phyloP scores from a whole-genome alignment of 129 eudicot genomes.

The Centrapalus pauciflorus region DNA sequence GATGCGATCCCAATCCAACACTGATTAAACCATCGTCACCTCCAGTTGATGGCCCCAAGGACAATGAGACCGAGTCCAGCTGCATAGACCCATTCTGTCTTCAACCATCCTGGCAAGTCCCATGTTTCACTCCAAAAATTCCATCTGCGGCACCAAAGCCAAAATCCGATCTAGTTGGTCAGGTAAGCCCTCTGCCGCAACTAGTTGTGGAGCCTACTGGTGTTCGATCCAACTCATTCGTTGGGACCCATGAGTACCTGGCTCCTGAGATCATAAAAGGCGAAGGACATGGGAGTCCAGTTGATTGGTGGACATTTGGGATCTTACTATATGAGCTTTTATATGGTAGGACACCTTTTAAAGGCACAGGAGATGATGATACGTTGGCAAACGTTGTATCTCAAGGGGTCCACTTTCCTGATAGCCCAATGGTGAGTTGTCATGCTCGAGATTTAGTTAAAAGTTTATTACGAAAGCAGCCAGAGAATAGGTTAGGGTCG shows the following conservation, averaged over 20 bases:
- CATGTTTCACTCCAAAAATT: constrained; percentile 67
- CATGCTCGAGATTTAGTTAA: constrained; percentile 67
- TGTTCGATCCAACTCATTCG: constrained; percentile 84
- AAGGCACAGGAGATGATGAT: constrained; percentile 63
- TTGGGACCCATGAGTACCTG: constrained; percentile 92
- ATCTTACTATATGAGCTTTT: constrained; percentile 74
- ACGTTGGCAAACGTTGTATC: constrained; percentile 68
- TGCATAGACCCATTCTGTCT: constrained; percentile 88
- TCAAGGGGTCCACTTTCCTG: constrained; percentile 52
- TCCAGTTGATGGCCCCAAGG: constrained; percentile 35
- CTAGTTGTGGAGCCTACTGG: constrained; percentile 74
- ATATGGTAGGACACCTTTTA: constrained; percentile 76
- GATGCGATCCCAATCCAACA: constrained; percentile 64
- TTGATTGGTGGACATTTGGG: constrained; percentile 97
- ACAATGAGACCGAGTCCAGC: constrained; percentile 49
- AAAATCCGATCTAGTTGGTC: constrained; percentile 45
- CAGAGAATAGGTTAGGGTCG: constrained; percentile 66
- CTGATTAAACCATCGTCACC: constrained; percentile 50
- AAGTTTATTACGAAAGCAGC: constrained; percentile 57
- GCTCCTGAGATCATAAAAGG: constrained; percentile 96
- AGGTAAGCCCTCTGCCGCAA: constrained; percentile 55
- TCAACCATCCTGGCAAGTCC: constrained; percentile 82
- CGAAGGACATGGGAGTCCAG: constrained; percentile 93
- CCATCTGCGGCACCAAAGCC: constrained; percentile 40
- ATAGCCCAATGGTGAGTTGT: constrained; percentile 56